Evolutionary conservation across 345 rosid genomes (phyloP), one percentile per base, ranked within the genome.

Genomic region (Eucalyptus cloeziana): DNA sequence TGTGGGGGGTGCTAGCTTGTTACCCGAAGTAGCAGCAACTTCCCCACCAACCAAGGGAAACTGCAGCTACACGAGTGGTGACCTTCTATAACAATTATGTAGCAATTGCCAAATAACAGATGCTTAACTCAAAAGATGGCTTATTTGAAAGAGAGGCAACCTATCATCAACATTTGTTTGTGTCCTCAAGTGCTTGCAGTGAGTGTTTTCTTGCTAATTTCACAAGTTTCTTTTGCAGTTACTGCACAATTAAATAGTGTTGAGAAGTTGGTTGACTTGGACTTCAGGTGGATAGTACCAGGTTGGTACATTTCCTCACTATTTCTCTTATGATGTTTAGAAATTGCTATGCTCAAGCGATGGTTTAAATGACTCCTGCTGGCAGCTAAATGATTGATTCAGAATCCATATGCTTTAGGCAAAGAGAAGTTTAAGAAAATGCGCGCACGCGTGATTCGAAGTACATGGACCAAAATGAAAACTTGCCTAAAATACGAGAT

Each of bases 231-330:
- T 90, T 69, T 90, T 47, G 89, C 93, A 92, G 94, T 92, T 88
- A 31, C 86, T 19, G 49, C 50, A 90, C 94, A 92, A 89, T 30
- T 91, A 81, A 83, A 91, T 19, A 92, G 92, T 45, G 92, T 93
- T 22, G 15, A 80, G 47, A 92, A 89, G 88, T 52, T 93, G 90
- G 50, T 91, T 67, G 91, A 83, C 21, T 60, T 90, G 50, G 90
- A 93, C 51, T 92, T 93, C 92, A 71, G 86, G 87, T 92, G 93
- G 93, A 90, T 92, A 16, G 27, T 93, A 88, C 94, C 94, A 83
- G 93, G 94, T 93, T 27, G 45, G 92, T 90, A 17, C 58, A 37
- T 71, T 40, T 49, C 25, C 81, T 71, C 45, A 71, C 8, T 40
- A 80, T 49, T 11, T 40, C 58, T 24, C 16, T 49, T 80, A 15